phyloP scores from a whole-genome alignment of 192 early-diverging fungal species.

The Mortierella claussenii region DNA sequence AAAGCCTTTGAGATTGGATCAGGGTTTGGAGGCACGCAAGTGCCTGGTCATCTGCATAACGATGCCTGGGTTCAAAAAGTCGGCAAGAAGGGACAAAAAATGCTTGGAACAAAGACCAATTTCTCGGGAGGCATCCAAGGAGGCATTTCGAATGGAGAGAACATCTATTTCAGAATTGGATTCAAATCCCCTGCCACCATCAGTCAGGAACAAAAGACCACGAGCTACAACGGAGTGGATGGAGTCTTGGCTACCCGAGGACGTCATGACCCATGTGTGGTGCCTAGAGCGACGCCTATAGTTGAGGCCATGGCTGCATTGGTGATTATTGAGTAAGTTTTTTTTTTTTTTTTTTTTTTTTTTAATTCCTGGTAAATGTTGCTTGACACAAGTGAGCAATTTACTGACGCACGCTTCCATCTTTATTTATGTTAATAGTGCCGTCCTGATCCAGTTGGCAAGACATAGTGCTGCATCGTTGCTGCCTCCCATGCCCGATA shows the following conservation, averaged over 20 bases:
- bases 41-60: conserved; percentile 93
- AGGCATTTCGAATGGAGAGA: conserved; percentile 96
- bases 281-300: conserved; percentile 96
- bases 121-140: conserved; percentile 98
- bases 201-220: conserved; percentile 87
- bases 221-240: conserved; percentile 82
- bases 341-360: background rate
- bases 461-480: conserved; percentile 62
- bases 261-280: conserved; percentile 97
- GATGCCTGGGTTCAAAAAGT: conserved; percentile 83
- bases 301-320: conserved; percentile 97
- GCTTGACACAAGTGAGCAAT: no score
- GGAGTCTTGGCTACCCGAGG: conserved; percentile 92
- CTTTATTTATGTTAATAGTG: conserved; percentile 46
- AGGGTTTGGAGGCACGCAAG: conserved; percentile 88
- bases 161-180: conserved; percentile 96
- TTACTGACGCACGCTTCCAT: conserved; percentile 81
- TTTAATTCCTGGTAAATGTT: no score
- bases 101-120: conserved; percentile 89
- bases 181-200: conserved; percentile 99
- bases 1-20: conserved; percentile 98
- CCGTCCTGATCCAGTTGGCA: conserved; percentile 70
- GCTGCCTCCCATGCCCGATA: conserved; percentile 59
- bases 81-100: conserved; percentile 56
- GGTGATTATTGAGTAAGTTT: conserved; percentile 88